phyloP scores from a whole-genome alignment of 306 rosid genomes.

The Quercus aquifolioides region DNA sequence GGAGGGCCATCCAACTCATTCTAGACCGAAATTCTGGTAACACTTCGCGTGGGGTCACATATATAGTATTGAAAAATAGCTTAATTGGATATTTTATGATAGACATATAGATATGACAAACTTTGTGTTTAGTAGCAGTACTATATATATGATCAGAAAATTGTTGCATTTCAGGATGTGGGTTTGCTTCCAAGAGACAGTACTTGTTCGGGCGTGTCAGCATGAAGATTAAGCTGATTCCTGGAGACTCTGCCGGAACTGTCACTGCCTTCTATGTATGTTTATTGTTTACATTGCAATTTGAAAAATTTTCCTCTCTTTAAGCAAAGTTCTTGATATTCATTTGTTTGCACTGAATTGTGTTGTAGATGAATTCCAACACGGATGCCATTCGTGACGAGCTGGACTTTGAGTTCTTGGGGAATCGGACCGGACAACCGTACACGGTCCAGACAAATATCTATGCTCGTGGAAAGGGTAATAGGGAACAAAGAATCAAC shows the following conservation, averaged over 20 bases:
- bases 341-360: not conserved
- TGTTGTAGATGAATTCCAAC: constrained; percentile 67
- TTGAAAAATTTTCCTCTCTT: not conserved
- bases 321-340: not conserved
- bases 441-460: constrained; percentile 91
- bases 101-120: not conserved
- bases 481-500: constrained; percentile 82
- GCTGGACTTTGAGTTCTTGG: constrained; percentile 92
- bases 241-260: constrained; percentile 95
- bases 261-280: constrained; percentile 92
- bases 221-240: constrained; percentile 92
- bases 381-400: constrained; percentile 65
- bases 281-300: not conserved
- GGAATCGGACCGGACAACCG: constrained; percentile 87
- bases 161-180: constrained; percentile 56
- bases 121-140: not conserved
- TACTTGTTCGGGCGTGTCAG: constrained; percentile 89
- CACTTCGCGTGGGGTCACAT: not conserved
- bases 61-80: not conserved
- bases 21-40: constrained; percentile 92
- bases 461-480: constrained; percentile 78
- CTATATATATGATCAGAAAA: not conserved
- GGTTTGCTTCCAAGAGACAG: constrained; percentile 71
- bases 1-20: constrained; percentile 72
- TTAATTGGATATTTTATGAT: not conserved